Conservation (phyloP, 331 rosid species). For the Quercus lobata region DNA sequence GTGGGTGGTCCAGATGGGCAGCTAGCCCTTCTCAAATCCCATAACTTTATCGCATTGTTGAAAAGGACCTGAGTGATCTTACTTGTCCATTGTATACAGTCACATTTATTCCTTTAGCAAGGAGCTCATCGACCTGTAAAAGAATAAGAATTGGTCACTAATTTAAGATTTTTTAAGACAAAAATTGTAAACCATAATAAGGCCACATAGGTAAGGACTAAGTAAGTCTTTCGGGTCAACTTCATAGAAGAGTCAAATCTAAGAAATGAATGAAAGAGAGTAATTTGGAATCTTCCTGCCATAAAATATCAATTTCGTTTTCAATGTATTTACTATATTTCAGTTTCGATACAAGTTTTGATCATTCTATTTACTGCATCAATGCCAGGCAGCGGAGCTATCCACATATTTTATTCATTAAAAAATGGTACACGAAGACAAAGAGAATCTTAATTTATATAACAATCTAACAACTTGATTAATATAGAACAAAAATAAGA, state of each 20-base stretch:
- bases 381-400: too few relatives aligned
- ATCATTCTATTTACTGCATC: neutral
- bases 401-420: too few relatives aligned
- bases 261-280: neutral
- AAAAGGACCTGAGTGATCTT: constrained; percentile 5
- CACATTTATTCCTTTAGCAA: constrained; percentile 78
- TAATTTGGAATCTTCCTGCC: neutral
- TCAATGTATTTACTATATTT: neutral
- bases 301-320: neutral
- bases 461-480: neutral
- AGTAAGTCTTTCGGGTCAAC: neutral
- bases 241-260: neutral
- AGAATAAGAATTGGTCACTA: neutral
- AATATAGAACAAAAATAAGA: neutral
- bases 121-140: constrained; percentile 74
- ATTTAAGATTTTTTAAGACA: neutral
- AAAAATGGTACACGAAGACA: neutral
- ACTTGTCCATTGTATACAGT: constrained; percentile 92
- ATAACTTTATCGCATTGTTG: neutral
- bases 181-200: neutral
- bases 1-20: neutral
- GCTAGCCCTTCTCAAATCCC: neutral
- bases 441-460: neutral
- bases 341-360: neutral
- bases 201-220: neutral